phyloP scores from a whole-genome alignment of 768 basidiomycete genomes.

The Coprinellus micaceus region DNA sequence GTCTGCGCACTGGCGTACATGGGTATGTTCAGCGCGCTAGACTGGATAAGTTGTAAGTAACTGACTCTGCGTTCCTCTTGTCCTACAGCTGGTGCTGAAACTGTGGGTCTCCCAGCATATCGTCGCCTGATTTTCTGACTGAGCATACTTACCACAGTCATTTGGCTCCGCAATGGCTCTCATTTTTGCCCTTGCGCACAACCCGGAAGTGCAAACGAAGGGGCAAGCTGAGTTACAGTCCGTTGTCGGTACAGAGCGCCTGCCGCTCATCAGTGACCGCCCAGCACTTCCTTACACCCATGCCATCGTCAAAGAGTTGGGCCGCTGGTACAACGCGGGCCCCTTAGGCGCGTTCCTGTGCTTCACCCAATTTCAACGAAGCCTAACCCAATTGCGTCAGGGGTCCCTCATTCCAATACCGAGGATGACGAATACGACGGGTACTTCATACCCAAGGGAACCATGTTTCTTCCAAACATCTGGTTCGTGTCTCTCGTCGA shows the following conservation, averaged over 20 bases:
- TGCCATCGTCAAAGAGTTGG: constrained; percentile 13
- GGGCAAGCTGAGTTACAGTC: constrained; percentile 15
- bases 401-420: constrained; percentile 6
- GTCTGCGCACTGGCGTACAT: constrained; percentile 24
- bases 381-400: neutral
- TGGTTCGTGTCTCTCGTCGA: constrained; percentile 4
- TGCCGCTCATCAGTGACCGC: constrained; percentile 13
- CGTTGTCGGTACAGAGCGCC: constrained; percentile 12
- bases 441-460: constrained; percentile 16
- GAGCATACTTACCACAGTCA: neutral
- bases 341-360: constrained; percentile 3
- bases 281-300: constrained; percentile 13
- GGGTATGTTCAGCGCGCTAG: constrained; percentile 18
- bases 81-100: constrained; percentile 35
- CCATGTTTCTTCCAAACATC: constrained; percentile 9
- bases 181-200: constrained; percentile 31
- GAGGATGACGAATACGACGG: constrained; percentile 16
- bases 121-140: neutral
- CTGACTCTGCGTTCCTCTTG: neutral
- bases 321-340: constrained; percentile 9
- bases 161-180: constrained; percentile 29
- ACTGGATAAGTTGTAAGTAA: neutral
- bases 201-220: constrained; percentile 26
- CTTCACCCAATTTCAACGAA: neutral
- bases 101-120: constrained; percentile 20